Evolutionary conservation across 2,329 filamentous ascomycete species (phyloP).

Genomic region (Trichophyton schoenleinii): DNA sequence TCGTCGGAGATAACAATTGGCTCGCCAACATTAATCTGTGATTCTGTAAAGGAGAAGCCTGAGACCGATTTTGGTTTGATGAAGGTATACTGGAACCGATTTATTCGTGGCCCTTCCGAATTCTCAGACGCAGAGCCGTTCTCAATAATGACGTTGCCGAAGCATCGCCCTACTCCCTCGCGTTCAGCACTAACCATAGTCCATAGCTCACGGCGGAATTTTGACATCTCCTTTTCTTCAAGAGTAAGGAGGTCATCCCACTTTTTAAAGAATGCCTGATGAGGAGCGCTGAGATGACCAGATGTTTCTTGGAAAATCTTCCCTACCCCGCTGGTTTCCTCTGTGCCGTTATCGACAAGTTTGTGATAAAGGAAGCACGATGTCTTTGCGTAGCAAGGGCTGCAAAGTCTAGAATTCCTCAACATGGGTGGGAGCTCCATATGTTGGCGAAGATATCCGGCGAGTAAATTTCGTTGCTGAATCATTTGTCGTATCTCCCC

Average conservation of each 20-base stretch:
- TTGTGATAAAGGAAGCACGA: slow-evolving; percentile 91
- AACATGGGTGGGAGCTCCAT: slow-evolving; percentile 77
- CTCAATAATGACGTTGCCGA: slow-evolving; percentile 73
- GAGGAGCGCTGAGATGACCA: slow-evolving; percentile 57
- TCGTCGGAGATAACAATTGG: slow-evolving; percentile 96
- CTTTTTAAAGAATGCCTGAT: slow-evolving; percentile 78
- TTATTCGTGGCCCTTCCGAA: slow-evolving; percentile 64
- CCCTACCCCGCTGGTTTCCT: slow-evolving; percentile 67
- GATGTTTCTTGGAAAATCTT: slow-evolving; percentile 73
- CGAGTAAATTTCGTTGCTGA: slow-evolving; percentile 83
- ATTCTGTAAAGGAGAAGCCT: slow-evolving; percentile 77
- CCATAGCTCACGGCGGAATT: slow-evolving; percentile 81
- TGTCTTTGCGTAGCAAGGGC: slow-evolving; percentile 78
- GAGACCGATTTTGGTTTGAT: slow-evolving; percentile 51
- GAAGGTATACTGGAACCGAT: slow-evolving; percentile 78
- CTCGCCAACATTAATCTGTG: slow-evolving; percentile 74
- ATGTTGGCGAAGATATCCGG: slow-evolving; percentile 70
- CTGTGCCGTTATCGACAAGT: slow-evolving; percentile 69
- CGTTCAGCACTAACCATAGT: slow-evolving; percentile 85
- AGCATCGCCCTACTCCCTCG: slow-evolving; percentile 79
- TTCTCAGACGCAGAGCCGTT: slow-evolving; percentile 62
- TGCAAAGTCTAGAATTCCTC: slow-evolving; percentile 67
- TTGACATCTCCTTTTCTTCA: slow-evolving; percentile 83
- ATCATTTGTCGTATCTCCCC: slow-evolving; percentile 93
- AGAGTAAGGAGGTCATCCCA: slow-evolving; percentile 91